phyloP scores from a whole-genome alignment of 108 stramenopile genomes.

The Craspedostauros australis region DNA sequence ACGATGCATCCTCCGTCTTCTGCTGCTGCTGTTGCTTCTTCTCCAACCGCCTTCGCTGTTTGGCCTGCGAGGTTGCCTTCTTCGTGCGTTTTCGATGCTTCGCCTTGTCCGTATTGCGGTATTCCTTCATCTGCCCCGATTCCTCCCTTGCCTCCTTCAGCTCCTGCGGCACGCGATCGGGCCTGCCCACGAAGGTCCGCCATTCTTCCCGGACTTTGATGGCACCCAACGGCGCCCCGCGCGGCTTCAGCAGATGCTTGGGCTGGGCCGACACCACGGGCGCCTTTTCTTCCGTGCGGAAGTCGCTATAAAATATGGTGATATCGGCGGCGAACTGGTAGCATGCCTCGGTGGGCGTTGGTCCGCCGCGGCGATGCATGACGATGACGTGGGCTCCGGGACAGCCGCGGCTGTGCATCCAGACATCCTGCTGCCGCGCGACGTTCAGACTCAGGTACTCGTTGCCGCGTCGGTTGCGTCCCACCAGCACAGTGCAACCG shows the following conservation, averaged over 20 bases:
- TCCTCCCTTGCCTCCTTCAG: constrained; percentile 62
- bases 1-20: no score
- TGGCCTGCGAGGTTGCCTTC: constrained; percentile 17
- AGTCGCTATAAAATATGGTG: constrained; percentile 80
- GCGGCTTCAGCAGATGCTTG: constrained; percentile 80
- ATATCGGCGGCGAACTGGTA: constrained; percentile 77
- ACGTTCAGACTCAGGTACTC: constrained; percentile 70
- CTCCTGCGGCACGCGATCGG: constrained; percentile 66
- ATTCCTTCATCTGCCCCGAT: constrained; percentile 62
- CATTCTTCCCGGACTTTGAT: constrained; percentile 74
- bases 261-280: constrained; percentile 70
- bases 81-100: constrained; percentile 62
- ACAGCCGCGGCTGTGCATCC: constrained; percentile 77
- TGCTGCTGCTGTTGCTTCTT: no score
- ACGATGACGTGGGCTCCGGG: constrained; percentile 85
- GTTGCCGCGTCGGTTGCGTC: constrained; percentile 80
- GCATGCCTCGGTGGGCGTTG: constrained; percentile 53
- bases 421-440: constrained; percentile 70
- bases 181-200: constrained; percentile 55
- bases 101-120: constrained; percentile 48
- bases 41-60: no score
- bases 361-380: constrained; percentile 53
- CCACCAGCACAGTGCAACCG: constrained; percentile 73
- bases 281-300: constrained; percentile 60
- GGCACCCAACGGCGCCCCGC: constrained; percentile 78